These are phyloP conservation scores for Phialemonium atrogriseum DNA, from an alignment of 2,329 filamentous ascomycete genomes.

Conservation along the genomic window DNA sequence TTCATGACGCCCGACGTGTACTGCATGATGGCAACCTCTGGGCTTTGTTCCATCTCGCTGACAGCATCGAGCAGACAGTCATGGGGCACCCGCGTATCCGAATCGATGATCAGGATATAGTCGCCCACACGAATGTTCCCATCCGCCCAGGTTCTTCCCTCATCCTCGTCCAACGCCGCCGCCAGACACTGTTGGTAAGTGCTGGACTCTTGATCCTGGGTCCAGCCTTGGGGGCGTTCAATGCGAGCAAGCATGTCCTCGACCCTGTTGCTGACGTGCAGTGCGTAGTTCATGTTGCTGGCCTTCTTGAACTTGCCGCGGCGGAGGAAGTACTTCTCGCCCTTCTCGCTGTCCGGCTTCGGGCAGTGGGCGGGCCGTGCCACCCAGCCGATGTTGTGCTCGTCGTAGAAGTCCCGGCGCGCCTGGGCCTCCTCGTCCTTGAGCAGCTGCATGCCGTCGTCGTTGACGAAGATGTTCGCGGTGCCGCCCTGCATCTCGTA, in stretches of 20 bases:
- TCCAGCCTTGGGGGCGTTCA: conserved; percentile 27
- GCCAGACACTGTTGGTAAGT: conserved; percentile 36
- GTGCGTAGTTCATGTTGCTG: conserved; percentile 60
- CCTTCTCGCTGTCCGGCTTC: conserved; percentile 43
- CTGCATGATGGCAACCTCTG: conserved; percentile 64
- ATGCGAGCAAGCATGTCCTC: conserved; percentile 40
- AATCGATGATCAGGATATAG: conserved; percentile 43
- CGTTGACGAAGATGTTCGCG: conserved; percentile 60
- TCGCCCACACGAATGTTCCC: conserved; percentile 49
- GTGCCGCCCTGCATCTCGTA: conserved; percentile 57
- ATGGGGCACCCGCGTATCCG: conserved; percentile 54
- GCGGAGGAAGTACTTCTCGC: conserved; percentile 41
- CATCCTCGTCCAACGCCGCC: conserved; percentile 38
- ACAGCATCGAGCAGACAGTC: conserved; percentile 64
- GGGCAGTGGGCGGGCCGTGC: conserved; percentile 37
- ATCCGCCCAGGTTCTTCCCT: conserved; percentile 45
- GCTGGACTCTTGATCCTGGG: conserved; percentile 30
- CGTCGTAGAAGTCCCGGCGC: conserved; percentile 47
- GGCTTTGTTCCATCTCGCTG: conserved; percentile 61
- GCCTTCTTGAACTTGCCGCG: conserved; percentile 58
- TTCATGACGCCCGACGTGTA: conserved; percentile 72
- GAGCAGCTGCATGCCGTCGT: conserved; percentile 59
- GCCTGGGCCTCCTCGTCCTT: conserved; percentile 36
- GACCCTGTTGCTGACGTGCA: conserved; percentile 45
- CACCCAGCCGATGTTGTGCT: conserved; percentile 50